These are phyloP conservation scores for Boechera divaricarpa DNA, from an alignment of 345 rosid genomes.

Conservation along the genomic window DNA sequence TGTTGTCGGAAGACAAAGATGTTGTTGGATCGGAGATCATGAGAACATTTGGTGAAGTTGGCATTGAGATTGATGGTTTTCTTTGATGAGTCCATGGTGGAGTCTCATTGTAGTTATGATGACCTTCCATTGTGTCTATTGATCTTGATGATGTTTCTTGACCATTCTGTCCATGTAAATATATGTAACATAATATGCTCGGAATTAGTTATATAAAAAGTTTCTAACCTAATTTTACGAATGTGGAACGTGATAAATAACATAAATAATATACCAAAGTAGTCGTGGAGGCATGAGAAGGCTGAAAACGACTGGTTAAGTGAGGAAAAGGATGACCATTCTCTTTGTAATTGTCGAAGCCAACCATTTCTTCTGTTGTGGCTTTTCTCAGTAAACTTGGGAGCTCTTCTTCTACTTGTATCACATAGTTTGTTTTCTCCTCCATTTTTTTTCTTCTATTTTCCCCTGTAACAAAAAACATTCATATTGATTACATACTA, in stretches of 20 bases:
- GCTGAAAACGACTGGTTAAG: conserved; percentile 44
- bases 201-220: not conserved
- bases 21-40: conserved; percentile 38
- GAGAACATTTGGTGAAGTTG: conserved; percentile 52
- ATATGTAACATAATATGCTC: not conserved
- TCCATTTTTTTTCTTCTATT: conserved; percentile 16
- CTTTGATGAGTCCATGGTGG: conserved; percentile 46
- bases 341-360: conserved; percentile 52
- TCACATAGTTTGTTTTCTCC: conserved; percentile 41
- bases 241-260: conserved; percentile 12
- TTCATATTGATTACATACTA: not conserved
- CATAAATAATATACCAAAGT: conserved; percentile 38
- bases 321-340: conserved; percentile 22
- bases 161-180: conserved; percentile 15
- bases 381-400: conserved; percentile 56
- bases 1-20: conserved; percentile 38
- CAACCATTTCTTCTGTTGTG: conserved; percentile 55
- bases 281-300: conserved; percentile 43
- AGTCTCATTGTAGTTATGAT: conserved; percentile 18
- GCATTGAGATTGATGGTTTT: conserved; percentile 71
- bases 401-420: conserved; percentile 41
- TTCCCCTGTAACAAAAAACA: conserved; percentile 4
- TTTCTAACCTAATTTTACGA: conserved; percentile 5
- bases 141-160: conserved; percentile 39
- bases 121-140: conserved; percentile 32